Evolutionary conservation across 1,284 basidiomycete genomes (phyloP), one percentile per base, ranked within the genome.

Genomic region (Exobasidium cylindrosporum): DNA sequence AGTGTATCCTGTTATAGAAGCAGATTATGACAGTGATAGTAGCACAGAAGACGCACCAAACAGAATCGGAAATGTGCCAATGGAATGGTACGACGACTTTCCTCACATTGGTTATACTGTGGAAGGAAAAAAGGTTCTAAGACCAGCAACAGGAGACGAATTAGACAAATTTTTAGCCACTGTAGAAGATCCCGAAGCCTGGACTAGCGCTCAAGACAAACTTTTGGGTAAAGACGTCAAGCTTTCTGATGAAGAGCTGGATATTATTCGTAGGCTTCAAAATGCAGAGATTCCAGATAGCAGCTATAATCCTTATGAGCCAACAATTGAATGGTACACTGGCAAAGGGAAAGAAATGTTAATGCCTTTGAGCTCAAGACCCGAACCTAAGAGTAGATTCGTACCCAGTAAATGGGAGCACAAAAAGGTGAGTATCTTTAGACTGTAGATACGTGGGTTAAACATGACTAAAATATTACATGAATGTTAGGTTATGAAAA

Each of bases 401-500:
- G 87, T 97, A 4, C 92, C 95, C 13, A 95, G 91, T 83, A 98
- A 96, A 84, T 98, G 96, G 96, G 96, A 98, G 83, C 97, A 97
- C 83, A 89, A 97, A 85, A 98, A 98, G 86, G 92, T 50, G 21
- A 40, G 35, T 40, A 40, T 17, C 35, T 40, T 40, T 7, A 7
- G 35, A 17, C 35, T 7, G 35, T 40, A 40, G 17, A 40, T 55
- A 28, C 46, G 5, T 14, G 45, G 24, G 49, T 40, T 44, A 30
- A 66, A 94, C 91, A 87, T 40, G 35, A 40, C 35, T 40, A 40
- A n/a, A n/a, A n/a, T n/a, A n/a, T n/a, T n/a, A n/a, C n/a, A n/a
- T n/a, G n/a, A n/a, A n/a, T n/a, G n/a, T n/a, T 17, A 40, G 35
- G 35, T 98, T 70, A 97, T 98, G 93, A 99, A 98, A 86, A 97